These are phyloP conservation scores for Neoascochyta sp. DNA, from an alignment of 2,329 filamentous ascomycete genomes.

Conservation along the genomic window DNA sequence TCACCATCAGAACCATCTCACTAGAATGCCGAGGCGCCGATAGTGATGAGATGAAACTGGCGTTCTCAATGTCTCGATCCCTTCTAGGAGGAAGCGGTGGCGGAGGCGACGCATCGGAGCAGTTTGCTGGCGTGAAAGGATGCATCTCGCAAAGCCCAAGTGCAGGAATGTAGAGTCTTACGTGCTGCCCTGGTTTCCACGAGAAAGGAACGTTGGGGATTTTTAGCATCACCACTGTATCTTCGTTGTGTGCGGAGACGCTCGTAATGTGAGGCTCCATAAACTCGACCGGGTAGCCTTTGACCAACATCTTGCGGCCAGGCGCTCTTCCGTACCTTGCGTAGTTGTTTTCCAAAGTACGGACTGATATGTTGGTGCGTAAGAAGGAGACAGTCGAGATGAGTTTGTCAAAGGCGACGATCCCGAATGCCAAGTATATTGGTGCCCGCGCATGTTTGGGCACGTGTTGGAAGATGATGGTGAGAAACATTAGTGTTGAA, in stretches of 20 bases:
- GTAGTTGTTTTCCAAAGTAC: slow-evolving; percentile 7
- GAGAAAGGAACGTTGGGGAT: slow-evolving; percentile 20
- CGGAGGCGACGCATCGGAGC: slow-evolving; percentile 9
- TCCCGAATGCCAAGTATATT: slow-evolving; percentile 15
- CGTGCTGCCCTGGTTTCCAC: slow-evolving; percentile 31
- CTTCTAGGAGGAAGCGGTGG: slow-evolving; percentile 11
- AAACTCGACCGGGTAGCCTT: slow-evolving; percentile 26
- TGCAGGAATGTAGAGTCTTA: slow-evolving; percentile 24
- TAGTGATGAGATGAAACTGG: not conserved
- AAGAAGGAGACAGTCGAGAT: slow-evolving; percentile 8
- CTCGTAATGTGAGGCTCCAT: slow-evolving; percentile 6
- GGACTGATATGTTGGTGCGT: slow-evolving; percentile 17
- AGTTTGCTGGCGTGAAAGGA: slow-evolving; percentile 31
- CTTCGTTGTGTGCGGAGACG: slow-evolving; percentile 4
- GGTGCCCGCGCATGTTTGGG: slow-evolving; percentile 20
- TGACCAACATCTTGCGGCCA: slow-evolving; percentile 11
- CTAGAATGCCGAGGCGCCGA: slow-evolving; percentile 5
- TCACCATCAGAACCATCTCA: slow-evolving; percentile 25
- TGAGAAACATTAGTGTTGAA: slow-evolving; percentile 19
- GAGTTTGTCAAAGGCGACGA: slow-evolving; percentile 17
- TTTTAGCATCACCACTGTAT: slow-evolving; percentile 19
- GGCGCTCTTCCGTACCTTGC: slow-evolving; percentile 7
- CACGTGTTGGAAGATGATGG: slow-evolving; percentile 21
- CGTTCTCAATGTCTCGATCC: slow-evolving; percentile 12
- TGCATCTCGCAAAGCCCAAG: slow-evolving; percentile 24